A percentile compares a stretch with the other conserved stretches of the same genome.
Evolutionary conservation across 2,329 filamentous ascomycete genomes (phyloP).

Genomic region (Fusarium hainanense): DNA sequence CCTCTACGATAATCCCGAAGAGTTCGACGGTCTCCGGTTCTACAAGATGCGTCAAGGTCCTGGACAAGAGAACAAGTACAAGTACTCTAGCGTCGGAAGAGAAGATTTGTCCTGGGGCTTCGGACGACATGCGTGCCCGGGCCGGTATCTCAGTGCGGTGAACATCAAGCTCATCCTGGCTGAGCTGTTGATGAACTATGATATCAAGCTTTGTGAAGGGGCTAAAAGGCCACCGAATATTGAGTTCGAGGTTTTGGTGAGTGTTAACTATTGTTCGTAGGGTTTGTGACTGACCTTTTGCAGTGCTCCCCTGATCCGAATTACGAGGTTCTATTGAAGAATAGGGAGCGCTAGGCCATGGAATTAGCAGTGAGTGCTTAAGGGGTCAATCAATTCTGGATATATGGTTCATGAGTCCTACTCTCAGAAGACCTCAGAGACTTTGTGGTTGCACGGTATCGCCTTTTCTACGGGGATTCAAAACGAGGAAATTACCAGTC

Average conservation of each 20-base stretch:
- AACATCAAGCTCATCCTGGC: conserved; percentile 39
- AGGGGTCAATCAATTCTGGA: background rate
- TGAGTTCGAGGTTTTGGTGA: conserved; percentile 27
- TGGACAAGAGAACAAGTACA: conserved; percentile 21
- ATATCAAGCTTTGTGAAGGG: conserved; percentile 9
- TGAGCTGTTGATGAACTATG: conserved; percentile 33
- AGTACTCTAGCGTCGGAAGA: conserved; percentile 22
- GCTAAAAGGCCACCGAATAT: background rate
- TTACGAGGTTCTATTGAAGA: conserved; percentile 3
- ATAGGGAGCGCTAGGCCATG: background rate
- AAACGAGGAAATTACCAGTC: background rate
- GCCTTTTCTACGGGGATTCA: too few species aligned
- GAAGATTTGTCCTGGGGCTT: conserved; percentile 26
- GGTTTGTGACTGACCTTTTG: accelerated
- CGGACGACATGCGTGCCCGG: conserved; percentile 35
- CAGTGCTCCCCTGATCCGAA: conserved; percentile 20
- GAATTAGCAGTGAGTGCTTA: accelerated
- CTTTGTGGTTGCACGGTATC: background rate
- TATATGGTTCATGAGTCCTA: background rate
- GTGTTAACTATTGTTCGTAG: accelerated
- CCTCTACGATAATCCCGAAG: conserved; percentile 7
- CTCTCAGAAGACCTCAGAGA: background rate
- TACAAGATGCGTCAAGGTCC: conserved; percentile 22
- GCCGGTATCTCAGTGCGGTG: conserved; percentile 24
- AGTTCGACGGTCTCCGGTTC: conserved; percentile 34